Conservation (phyloP, 805 yeast genomes). For the Metschnikowia borealis region DNA sequence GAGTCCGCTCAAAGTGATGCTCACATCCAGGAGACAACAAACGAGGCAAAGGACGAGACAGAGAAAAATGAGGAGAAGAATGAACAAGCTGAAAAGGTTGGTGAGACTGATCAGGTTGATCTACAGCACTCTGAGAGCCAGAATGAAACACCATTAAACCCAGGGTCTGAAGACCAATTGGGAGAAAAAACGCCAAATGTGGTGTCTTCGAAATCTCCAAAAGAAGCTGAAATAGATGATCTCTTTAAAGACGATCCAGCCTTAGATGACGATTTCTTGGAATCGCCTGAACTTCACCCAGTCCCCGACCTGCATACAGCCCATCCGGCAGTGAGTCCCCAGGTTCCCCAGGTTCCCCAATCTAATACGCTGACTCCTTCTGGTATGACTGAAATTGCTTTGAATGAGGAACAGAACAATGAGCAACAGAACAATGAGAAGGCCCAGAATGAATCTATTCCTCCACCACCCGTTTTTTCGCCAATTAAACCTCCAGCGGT, state of each 20-base stretch:
- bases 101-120: too few relatives aligned
- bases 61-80: neutral
- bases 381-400: neutral
- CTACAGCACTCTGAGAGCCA: neutral
- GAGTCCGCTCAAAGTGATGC: neutral
- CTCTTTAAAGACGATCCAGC: constrained; percentile 1
- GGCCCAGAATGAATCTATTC: neutral
- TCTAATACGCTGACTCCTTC: neutral
- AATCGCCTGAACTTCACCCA: neutral
- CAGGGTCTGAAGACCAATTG: neutral
- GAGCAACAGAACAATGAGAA: neutral
- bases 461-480: constrained; percentile 5
- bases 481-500: constrained; percentile 4
- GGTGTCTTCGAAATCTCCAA: neutral
- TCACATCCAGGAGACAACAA: neutral
- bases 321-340: neutral
- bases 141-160: neutral
- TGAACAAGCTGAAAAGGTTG: neutral
- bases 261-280: constrained; percentile 4
- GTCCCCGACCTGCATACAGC: neutral
- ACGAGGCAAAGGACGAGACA: too few relatives aligned
- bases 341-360: neutral
- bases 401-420: neutral
- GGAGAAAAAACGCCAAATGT: neutral
- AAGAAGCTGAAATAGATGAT: neutral